Base-by-base conservation (phyloP, 2,329 filamentous ascomycete genomes). In the Fusarium sulawesiense region DNA sequence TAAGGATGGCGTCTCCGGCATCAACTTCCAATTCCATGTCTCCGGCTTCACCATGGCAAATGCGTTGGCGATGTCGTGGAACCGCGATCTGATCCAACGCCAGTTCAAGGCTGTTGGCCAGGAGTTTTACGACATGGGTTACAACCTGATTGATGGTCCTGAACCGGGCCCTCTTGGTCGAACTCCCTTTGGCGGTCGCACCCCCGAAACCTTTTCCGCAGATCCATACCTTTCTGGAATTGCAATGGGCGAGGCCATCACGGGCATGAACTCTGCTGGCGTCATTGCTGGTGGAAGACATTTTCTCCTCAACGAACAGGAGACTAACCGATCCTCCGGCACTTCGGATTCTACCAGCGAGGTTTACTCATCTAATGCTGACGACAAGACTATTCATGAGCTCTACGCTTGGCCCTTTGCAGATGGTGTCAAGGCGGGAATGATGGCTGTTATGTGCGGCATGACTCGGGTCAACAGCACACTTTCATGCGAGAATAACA, bases 181-280 rank as follows among this genome's bases (percentile, higher is more conserved):
- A 27, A 32, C 37, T 23, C 55, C 55, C n/a, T 42, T 32, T 12
- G 93, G 93, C 30, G 94, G 94, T 5, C 86, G 94, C 46, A 96
- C 94, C 74, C 97, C 93, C 93, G 94, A 97, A 79, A 93, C 92
- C 0, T 97, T 97, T 74, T 93, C 93, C 2, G 84, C 91, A 0
- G 94, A 97, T 76, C 93, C 94, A 0, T 93, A 96, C 50, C 84
- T 97, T 0, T 92, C 94, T 78, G 94, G 91, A 18, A 84, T 96
- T 51, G 93, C 91, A 12, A 91, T 91, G 7, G 90, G 90, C 10
- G 84, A 93, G 78, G 95, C 92, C 0, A 92, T 97, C 75, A 88
- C 85, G 58, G 94, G 93, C 6, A 86, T 87, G 20, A 85, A 87
- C 73, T 81, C 81, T 50, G 80, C 85, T 73, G 82, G 83, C 20